phyloP scores from a whole-genome alignment of 176 grass and related monocot genomes.

The Triticum turgidum region DNA sequence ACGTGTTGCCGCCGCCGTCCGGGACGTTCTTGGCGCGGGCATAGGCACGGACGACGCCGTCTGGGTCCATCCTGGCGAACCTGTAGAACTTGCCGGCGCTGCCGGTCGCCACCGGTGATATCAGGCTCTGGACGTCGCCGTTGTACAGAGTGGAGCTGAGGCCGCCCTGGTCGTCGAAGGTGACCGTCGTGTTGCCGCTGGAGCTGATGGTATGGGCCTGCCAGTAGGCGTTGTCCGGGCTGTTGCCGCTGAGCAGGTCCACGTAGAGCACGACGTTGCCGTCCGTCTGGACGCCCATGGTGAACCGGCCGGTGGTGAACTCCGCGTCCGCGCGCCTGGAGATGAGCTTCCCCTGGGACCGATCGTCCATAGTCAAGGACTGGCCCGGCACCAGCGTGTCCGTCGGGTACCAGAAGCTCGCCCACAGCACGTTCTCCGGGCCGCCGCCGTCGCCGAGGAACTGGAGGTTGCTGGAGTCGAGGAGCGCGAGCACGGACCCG shows the following conservation, averaged over 20 bases:
- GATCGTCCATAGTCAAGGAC: neutral
- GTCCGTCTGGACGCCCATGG: slow-evolving; percentile 28
- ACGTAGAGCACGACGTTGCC: slow-evolving; percentile 42
- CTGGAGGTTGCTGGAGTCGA: slow-evolving; percentile 39
- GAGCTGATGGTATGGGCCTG: neutral
- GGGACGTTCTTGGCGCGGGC: neutral
- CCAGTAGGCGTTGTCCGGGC: slow-evolving; percentile 27
- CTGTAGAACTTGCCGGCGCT: neutral
- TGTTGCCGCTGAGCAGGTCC: neutral
- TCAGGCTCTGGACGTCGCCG: neutral
- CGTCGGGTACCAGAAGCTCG: slow-evolving; percentile 24
- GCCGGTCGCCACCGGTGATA: neutral
- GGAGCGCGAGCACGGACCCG: slow-evolving; percentile 4
- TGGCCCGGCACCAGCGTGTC: slow-evolving; percentile 42
- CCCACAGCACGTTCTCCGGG: slow-evolving; percentile 1
- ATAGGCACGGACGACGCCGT: slow-evolving; percentile 34
- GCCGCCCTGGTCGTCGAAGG: neutral
- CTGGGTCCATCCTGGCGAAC: slow-evolving; percentile 21
- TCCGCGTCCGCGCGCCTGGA: slow-evolving; percentile 26
- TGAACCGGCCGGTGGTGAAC: slow-evolving; percentile 42
- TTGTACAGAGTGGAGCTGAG: slow-evolving; percentile 11
- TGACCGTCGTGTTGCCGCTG: no score
- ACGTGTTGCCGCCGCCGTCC: neutral
- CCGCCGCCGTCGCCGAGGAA: neutral
- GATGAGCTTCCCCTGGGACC: slow-evolving; percentile 8